Evolutionary conservation across 163 green algal genomes (phyloP), one percentile per base, ranked within the genome.

Genomic region (Volvox carteri): DNA sequence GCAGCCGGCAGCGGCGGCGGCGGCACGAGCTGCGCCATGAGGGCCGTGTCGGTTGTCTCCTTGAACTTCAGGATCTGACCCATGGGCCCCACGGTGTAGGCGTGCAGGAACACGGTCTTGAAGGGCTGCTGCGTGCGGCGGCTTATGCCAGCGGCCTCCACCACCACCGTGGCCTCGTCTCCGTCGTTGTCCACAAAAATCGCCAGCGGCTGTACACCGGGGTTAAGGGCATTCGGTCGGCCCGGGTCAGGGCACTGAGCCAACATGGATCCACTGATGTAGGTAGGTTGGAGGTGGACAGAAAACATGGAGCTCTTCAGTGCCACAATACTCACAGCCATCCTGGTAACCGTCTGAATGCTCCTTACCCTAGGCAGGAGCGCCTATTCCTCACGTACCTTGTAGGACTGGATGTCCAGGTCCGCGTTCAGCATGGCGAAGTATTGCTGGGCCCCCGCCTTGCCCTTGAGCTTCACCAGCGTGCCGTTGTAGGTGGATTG

Each of bases 131-230:
- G 42, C 1, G 83, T 88, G 37, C 48, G 68, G 18, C 68, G 67
- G 68, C 83, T 88, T 19, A 48, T 11, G 23, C 83, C 83, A 5
- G 18, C 28, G 30, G 50, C 48, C 68, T 88, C 83, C 33, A 88
- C 83, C 65, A 88, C 68, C 67, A 88, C 83, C 8, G 67, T 81
- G 2, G 83, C 83, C 68, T 88, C 83, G 68, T 88, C 83, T 19
- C 83, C 83, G 83, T 88, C 83, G n/a, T 88, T 81, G 35, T 88
- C 83, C 4, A 88, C 83, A 14, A 88, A 88, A 28, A 88, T 81
- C 16, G 83, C 83, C 23, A 88, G 68, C 12, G 83, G 50, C 83
- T 88, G 83, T 14, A 9, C 9, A 60, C n/a, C n/a, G n/a, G n/a
- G n/a, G n/a, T n/a, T n/a, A n/a, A n/a, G n/a, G n/a, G n/a, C n/a